A percentile compares a stretch with the other conserved stretches of the same genome.
phyloP scores from a whole-genome alignment of 1,284 basidiomycete species.

The Papiliotrema flavescens region DNA sequence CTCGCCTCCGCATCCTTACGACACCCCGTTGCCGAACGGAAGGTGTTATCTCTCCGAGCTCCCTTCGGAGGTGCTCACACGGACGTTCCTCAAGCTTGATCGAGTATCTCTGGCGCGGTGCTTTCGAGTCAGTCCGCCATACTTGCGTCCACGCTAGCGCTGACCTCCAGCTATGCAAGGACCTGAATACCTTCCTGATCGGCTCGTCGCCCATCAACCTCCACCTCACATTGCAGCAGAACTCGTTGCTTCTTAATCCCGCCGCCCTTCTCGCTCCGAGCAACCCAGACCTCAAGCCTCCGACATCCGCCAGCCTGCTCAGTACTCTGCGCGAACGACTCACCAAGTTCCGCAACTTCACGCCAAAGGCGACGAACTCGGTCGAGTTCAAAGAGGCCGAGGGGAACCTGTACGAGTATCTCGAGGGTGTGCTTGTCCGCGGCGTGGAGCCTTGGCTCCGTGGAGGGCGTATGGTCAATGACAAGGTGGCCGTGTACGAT shows the following conservation, averaged over 20 bases:
- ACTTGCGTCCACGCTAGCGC: not conserved
- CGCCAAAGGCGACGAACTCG: slow-evolving; percentile 15
- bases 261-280: slow-evolving; percentile 40
- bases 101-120: slow-evolving; percentile 25
- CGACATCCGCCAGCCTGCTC: slow-evolving; percentile 44
- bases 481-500: slow-evolving; percentile 25
- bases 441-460: slow-evolving; percentile 12
- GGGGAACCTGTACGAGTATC: slow-evolving; percentile 46
- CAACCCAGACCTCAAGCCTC: slow-evolving; percentile 38
- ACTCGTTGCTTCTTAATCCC: slow-evolving; percentile 62
- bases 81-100: slow-evolving; percentile 29
- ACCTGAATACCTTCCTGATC: slow-evolving; percentile 27
- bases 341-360: slow-evolving; percentile 37
- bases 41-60: slow-evolving; percentile 21
- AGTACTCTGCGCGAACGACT: slow-evolving; percentile 35
- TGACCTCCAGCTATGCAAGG: slow-evolving; percentile 31
- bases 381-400: slow-evolving; percentile 36
- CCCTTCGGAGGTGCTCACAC: slow-evolving; percentile 34
- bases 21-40: slow-evolving; percentile 22
- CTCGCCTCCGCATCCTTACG: slow-evolving; percentile 22
- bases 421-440: slow-evolving; percentile 43
- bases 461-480: slow-evolving; percentile 6
- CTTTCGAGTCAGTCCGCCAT: slow-evolving; percentile 7
- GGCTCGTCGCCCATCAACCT: slow-evolving; percentile 54
- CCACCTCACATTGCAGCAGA: slow-evolving; percentile 71